Evolutionary conservation across 2,329 filamentous ascomycete species (phyloP), one percentile per base, ranked within the genome.

Genomic region (Graphilbum fragrans): DNA sequence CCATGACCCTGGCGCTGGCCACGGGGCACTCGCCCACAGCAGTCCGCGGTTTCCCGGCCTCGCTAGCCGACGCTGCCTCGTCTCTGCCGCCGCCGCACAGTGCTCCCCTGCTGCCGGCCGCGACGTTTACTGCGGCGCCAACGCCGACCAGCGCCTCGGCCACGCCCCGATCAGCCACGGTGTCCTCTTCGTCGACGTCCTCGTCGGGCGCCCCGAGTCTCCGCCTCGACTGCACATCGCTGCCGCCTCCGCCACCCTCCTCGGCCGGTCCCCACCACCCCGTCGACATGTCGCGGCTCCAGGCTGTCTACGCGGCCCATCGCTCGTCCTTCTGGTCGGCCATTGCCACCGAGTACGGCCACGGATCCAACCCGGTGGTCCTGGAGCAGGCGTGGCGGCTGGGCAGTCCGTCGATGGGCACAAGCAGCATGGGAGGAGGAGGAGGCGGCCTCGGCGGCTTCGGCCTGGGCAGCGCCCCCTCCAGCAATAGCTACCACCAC

Each of bases 381-480:
- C 66, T 86, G 18, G 82, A 86, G 61, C 77, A 80, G 55, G 76
- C 79, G n/a, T 86, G 81, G 77, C 70, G 67, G 55, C 62, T 64
- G 10, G 68, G 64, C 32, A 53, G 58, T 22, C 5, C 9, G 2
- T 61, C 63, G 51, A 61, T 62, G 60, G 56, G 60, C 55, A 41
- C 45, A n/a, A n/a, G n/a, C n/a, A n/a, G n/a, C n/a, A n/a, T n/a
- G n/a, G n/a, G n/a, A n/a, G n/a, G n/a, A n/a, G n/a, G n/a, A n/a
- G n/a, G n/a, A n/a, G n/a, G n/a, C n/a, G n/a, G n/a, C n/a, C n/a
- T n/a, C n/a, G n/a, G n/a, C n/a, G n/a, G n/a, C n/a, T n/a, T n/a
- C 25, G 41, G 38, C 23, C 46, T 38, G 46, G 50, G 37, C 23
- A 35, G 29, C 29, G n/a, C 29, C 11, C 8, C 29, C 29, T 8